These are phyloP conservation scores for Linderniella brevidens DNA, from an alignment of 257 asterid species.

Conservation along the genomic window DNA sequence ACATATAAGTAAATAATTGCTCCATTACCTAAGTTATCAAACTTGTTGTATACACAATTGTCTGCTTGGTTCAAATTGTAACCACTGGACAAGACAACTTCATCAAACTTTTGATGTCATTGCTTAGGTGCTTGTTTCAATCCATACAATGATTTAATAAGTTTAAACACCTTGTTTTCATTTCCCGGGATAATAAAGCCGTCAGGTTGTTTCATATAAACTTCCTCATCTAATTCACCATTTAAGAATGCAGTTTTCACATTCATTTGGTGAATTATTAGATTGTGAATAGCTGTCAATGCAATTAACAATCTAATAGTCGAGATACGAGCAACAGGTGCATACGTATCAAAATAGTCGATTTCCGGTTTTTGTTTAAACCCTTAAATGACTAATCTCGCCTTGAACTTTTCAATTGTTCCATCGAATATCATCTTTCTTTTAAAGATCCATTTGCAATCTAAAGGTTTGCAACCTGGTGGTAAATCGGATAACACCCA, in stretches of 20 bases:
- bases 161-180: no score
- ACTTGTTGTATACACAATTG: no score
- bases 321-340: background rate
- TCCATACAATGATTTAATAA: no score
- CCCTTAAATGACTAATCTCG: background rate
- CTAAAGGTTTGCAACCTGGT: constrained; percentile 2
- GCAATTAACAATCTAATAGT: constrained; percentile 1
- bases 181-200: no score
- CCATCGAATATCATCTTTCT: background rate
- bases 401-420: background rate
- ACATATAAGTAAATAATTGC: background rate
- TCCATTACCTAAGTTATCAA: background rate
- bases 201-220: no score
- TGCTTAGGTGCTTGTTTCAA: no score
- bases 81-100: no score
- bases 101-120: no score
- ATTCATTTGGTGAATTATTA: background rate
- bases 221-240: no score
- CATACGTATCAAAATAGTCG: background rate
- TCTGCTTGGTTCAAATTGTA: no score
- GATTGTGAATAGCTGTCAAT: background rate
- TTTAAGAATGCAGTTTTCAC: background rate
- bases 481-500: background rate
- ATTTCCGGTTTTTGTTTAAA: background rate
- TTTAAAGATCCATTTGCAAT: background rate